Evolutionary conservation across 2,329 filamentous ascomycete species (phyloP).

Genomic region (Sclerotinia glacialis): DNA sequence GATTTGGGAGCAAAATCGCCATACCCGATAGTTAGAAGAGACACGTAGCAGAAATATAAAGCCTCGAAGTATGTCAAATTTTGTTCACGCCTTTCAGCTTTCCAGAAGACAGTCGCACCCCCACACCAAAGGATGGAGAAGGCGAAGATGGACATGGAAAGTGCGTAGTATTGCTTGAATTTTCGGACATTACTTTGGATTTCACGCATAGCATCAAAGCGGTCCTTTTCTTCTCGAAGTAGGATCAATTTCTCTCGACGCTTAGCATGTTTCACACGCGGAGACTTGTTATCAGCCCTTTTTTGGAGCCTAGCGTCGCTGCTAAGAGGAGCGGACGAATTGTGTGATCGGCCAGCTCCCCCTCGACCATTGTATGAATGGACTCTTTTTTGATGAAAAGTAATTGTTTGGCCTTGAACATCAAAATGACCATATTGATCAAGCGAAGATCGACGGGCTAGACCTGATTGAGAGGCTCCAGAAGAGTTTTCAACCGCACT

Average conservation of each 20-base stretch:
- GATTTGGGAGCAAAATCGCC: conserved; percentile 63
- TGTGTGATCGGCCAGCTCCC: conserved; percentile 29
- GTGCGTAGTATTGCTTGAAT: conserved; percentile 60
- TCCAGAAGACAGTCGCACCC: conserved; percentile 64
- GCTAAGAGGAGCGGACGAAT: conserved; percentile 26
- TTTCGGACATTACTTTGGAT: conserved; percentile 56
- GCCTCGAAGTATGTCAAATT: conserved; percentile 60
- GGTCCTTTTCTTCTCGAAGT: conserved; percentile 56
- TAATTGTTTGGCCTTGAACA: conserved; percentile 40
- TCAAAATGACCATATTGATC: conserved; percentile 41
- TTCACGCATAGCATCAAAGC: conserved; percentile 63
- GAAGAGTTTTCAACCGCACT: conserved; percentile 23
- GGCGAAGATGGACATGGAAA: conserved; percentile 55
- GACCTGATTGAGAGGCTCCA: conserved; percentile 35
- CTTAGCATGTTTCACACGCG: conserved; percentile 22
- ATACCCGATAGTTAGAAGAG: conserved; percentile 67
- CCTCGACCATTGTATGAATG: conserved; percentile 33
- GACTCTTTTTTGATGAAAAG: conserved; percentile 38
- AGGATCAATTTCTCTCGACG: conserved; percentile 48
- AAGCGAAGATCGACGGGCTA: conserved; percentile 32
- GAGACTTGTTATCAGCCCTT: conserved; percentile 22
- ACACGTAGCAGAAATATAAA: conserved; percentile 68
- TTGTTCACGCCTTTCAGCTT: conserved; percentile 53
- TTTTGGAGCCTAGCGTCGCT: conserved; percentile 35
- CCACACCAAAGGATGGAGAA: conserved; percentile 64